Evolutionary conservation across 2,329 filamentous ascomycete species (phyloP).

Genomic region (Botrytis tulipae): DNA sequence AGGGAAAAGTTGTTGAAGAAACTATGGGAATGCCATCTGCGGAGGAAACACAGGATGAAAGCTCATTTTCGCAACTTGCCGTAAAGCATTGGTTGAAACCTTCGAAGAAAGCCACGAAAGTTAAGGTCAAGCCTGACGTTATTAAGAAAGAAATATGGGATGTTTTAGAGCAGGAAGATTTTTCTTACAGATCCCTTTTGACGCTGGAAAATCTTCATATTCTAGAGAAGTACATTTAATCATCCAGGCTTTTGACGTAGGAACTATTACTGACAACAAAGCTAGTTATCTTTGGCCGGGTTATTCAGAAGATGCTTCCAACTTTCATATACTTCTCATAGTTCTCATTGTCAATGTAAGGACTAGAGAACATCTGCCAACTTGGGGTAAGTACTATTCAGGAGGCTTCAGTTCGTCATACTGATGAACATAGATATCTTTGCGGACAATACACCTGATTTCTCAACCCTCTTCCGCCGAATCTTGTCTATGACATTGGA

Average conservation of each 20-base stretch:
- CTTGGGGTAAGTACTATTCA: constrained; percentile 65
- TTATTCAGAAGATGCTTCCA: constrained; percentile 83
- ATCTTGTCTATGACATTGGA: constrained; percentile 84
- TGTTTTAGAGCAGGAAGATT: constrained; percentile 75
- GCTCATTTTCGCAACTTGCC: constrained; percentile 72
- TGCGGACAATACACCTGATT: constrained; percentile 71
- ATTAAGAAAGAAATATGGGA: constrained; percentile 90
- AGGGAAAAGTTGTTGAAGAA: constrained; percentile 41
- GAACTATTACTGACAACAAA: constrained; percentile 33
- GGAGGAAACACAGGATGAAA: constrained; percentile 69
- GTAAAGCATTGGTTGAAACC: constrained; percentile 79
- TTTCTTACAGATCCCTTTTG: constrained; percentile 73
- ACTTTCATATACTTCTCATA: constrained; percentile 86
- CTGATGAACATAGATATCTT: constrained; percentile 61
- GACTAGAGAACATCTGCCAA: constrained; percentile 78
- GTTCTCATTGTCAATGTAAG: constrained; percentile 86
- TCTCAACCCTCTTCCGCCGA: constrained; percentile 85
- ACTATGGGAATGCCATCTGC: constrained; percentile 55
- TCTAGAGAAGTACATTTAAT: constrained; percentile 68
- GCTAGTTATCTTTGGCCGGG: constrained; percentile 89
- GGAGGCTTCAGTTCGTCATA: not conserved
- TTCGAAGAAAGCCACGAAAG: constrained; percentile 58
- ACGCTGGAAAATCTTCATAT: constrained; percentile 87
- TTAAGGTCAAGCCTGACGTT: constrained; percentile 74
- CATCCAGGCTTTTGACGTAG: not conserved